Base-by-base conservation (phyloP, 129 eudicot species). In the Centrapalus pauciflorus region DNA sequence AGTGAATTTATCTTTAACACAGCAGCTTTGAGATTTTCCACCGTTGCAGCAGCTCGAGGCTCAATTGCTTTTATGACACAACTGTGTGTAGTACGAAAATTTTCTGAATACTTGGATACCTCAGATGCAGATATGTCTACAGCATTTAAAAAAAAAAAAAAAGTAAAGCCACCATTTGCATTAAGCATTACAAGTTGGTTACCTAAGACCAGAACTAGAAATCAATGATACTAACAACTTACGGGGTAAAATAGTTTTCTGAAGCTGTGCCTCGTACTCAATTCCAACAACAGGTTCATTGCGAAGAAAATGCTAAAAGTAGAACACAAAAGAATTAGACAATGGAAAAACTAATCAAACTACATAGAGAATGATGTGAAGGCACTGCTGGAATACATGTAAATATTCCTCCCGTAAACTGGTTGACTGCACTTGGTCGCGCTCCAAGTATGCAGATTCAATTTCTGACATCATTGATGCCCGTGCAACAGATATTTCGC, bases 261-360 rank as follows among this genome's bases (percentile, higher is more conserved):
- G 96, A 63, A 91, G 96, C 32, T 87, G 94, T 61, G 97, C 97
- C 76, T 91, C 97, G 17, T 79, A 87, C 76, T 91, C 97, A 2
- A 91, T 76, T 56, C 96, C 94, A 66, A 91, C 84, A 62, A 87
- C 90, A 68, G 94, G 97, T 81, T 85, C 96, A 78, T 77, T 68
- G 25, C 93, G 87, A 30, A 91, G 94, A 71, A 91, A 91, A 83
- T 91, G 97, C 97, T 91, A 84, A 35, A 57, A 27, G 33, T 14
- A 37, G 35, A 75, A 60, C n/a, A 71, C 3, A 2, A 63, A 67
- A 16, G 69, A 66, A 58, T 80, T 51, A 73, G 74, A 71, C 28
- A 40, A 67, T 33, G 74, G 33, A 72, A 46, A 55, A 46, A 67
- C 54, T 26, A 51, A 61, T 50, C 35, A 66, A 23, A 49, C 43